Base-by-base conservation (phyloP, 352 stramenopile genomes). In the Pythium myriotylum region DNA sequence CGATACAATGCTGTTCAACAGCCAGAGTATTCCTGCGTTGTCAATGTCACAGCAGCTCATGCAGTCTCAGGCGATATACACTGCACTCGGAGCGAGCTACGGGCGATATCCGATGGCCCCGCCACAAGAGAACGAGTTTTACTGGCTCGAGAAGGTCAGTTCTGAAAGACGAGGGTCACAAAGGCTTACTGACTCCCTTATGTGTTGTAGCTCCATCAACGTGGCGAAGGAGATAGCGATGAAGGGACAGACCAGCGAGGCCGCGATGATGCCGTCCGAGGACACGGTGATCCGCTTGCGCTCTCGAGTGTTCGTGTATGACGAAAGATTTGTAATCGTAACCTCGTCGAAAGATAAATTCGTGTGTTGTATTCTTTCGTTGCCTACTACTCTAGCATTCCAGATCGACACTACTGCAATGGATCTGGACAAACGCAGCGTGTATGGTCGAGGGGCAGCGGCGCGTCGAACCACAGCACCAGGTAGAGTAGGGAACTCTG, bases 21-120 rank as follows among this genome's bases (percentile, higher is more conserved):
- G 76, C 35, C 68, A 80, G 27, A 52, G 32, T n/a, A 50, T 65
- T 43, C 45, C 69, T 57, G 33, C 42, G 24, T 71, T 95, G 68
- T 92, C 86, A 16, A 84, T 92, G 75, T 95, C 84, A 17, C 84
- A 94, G 51, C 86, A 95, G 58, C 68, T 95, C n/a, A 81, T 95
- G 72, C 83, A 92, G 66, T 94, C 84, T 1, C 83, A 92, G 40
- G 86, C 86, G 12, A 95, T 95, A 40, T 74, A 94, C 54, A 90
- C 74, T 8, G 86, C 80, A 17, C 77, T 95, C 42, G 80, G 77
- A 2, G 70, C 51, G 0, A 68, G 63, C 37, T 80, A 86, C 57
- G 73, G 68, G 6, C 70, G 66, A 6, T 79, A 80, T 16, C 53
- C 29, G 57, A 72, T 86, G 61, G 69, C 76, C 9, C 19, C 62